Percentiles rank a stretch among this genome's conserved stretches.
phyloP scores from a whole-genome alignment of 2,329 filamentous ascomycete species.

The Byssothecium circinans region DNA sequence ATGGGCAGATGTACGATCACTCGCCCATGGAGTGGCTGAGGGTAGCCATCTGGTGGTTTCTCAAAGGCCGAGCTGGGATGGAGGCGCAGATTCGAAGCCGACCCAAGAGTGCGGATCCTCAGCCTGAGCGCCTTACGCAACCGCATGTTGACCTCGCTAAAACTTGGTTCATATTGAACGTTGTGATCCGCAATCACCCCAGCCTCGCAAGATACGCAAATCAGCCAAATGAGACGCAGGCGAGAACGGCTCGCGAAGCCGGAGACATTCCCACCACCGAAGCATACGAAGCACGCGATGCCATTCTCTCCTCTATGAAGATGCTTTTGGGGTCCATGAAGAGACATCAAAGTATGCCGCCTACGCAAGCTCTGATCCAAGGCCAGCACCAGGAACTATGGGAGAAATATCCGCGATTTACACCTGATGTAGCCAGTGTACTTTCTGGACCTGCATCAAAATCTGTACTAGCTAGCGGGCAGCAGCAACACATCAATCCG shows the following conservation, averaged over 20 bases:
- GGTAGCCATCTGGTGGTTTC: slow-evolving; percentile 85
- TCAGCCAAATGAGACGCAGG: slow-evolving; percentile 25
- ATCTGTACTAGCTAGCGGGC: slow-evolving; percentile 50
- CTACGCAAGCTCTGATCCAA: slow-evolving; percentile 66
- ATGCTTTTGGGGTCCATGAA: slow-evolving; percentile 82
- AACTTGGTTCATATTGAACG: slow-evolving; percentile 72
- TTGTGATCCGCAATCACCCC: slow-evolving; percentile 45
- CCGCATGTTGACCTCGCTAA: slow-evolving; percentile 86
- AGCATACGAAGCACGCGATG: slow-evolving; percentile 54
- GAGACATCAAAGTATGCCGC: slow-evolving; percentile 75
- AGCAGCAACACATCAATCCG: slow-evolving; percentile 49
- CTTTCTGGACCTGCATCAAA: slow-evolving; percentile 61
- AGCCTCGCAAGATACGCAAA: slow-evolving; percentile 26
- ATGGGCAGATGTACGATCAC: slow-evolving; percentile 66
- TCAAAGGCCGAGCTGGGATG: slow-evolving; percentile 75
- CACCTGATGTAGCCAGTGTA: slow-evolving; percentile 70
- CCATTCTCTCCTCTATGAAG: slow-evolving; percentile 65
- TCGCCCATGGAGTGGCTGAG: slow-evolving; percentile 69
- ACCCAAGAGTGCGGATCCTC: slow-evolving; percentile 54
- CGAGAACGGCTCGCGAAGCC: slow-evolving; percentile 31
- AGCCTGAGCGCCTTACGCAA: slow-evolving; percentile 63
- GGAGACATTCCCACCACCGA: slow-evolving; percentile 51
- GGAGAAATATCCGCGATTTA: slow-evolving; percentile 74
- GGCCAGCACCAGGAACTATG: slow-evolving; percentile 80
- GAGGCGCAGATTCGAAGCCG: slow-evolving; percentile 71